These are phyloP conservation scores for Cymodocea nodosa DNA, from an alignment of 116 monocot species.

Conservation along the genomic window DNA sequence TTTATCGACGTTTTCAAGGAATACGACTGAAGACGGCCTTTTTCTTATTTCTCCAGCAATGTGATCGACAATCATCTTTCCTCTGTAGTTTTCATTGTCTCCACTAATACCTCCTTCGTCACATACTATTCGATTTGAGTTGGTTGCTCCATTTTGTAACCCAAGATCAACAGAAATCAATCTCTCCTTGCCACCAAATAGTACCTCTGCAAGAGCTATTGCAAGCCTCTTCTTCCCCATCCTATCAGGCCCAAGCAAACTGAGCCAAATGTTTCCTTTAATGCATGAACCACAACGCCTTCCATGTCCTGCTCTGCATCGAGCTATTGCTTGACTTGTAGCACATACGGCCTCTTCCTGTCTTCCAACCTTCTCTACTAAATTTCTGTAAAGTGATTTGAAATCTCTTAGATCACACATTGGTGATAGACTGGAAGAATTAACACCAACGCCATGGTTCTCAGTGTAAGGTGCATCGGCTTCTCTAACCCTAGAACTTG, in stretches of 20 bases:
- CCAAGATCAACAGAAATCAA: constrained; percentile 60
- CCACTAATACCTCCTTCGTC: constrained; percentile 7
- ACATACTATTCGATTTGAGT: constrained; percentile 16
- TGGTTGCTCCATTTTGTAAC: constrained; percentile 14
- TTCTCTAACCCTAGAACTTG: constrained; percentile 5
- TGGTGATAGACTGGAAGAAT: constrained; percentile 15
- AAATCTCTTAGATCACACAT: constrained; percentile 38
- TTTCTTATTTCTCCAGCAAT: constrained; percentile 60
- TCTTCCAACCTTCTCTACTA: constrained; percentile 53
- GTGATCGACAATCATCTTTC: constrained; percentile 58
- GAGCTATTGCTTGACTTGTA: constrained; percentile 36
- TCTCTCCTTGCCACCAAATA: constrained; percentile 46
- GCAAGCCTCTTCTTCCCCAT: constrained; percentile 59
- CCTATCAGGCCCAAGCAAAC: constrained; percentile 69
- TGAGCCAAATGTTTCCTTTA: constrained; percentile 63
- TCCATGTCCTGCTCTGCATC: constrained; percentile 30
- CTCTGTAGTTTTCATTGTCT: constrained; percentile 25
- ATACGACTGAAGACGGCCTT: constrained; percentile 56
- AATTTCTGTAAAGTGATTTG: constrained; percentile 39
- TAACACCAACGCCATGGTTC: neutral
- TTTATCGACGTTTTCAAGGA: constrained; percentile 75
- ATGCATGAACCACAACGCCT: constrained; percentile 26
- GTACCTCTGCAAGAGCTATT: constrained; percentile 57
- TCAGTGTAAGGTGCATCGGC: constrained; percentile 7
- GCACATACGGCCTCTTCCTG: constrained; percentile 71